These are phyloP conservation scores for Solanum peruvianum DNA, from an alignment of 257 asterid genomes.

Conservation along the genomic window DNA sequence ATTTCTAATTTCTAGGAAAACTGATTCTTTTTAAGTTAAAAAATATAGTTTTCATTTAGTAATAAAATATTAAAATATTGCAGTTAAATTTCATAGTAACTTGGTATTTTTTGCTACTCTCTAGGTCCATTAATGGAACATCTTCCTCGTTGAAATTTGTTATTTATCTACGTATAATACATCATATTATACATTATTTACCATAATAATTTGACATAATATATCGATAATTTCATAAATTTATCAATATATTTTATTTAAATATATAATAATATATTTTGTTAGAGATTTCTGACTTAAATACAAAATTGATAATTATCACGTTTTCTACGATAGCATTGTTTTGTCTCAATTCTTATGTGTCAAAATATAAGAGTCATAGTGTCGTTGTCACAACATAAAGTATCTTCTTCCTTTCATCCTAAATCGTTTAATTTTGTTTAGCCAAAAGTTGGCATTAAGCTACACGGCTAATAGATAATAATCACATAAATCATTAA, in stretches of 20 bases:
- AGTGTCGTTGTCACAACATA: not conserved
- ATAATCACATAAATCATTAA: not conserved
- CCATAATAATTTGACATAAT: not conserved
- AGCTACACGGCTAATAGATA: not conserved
- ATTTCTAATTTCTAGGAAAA: not conserved
- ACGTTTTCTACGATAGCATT: not conserved
- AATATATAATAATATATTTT: not conserved
- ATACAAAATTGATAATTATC: too few relatives aligned
- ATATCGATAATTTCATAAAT: fast-evolving
- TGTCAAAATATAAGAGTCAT: not conserved
- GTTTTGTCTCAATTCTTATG: not conserved
- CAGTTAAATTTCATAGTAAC: not conserved
- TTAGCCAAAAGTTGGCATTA: not conserved
- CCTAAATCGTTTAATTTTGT: not conserved
- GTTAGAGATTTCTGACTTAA: too few relatives aligned
- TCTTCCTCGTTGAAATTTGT: not conserved
- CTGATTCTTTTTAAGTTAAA: not conserved
- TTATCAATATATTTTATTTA: not conserved
- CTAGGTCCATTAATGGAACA: not conserved
- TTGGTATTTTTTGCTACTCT: not conserved
- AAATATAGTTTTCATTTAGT: not conserved
- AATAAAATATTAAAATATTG: not conserved
- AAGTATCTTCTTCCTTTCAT: not conserved
- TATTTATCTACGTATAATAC: not conserved
- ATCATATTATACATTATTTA: not conserved